Evolutionary conservation across 305 asterid genomes (phyloP).

Genomic region (Striga hermonthica): DNA sequence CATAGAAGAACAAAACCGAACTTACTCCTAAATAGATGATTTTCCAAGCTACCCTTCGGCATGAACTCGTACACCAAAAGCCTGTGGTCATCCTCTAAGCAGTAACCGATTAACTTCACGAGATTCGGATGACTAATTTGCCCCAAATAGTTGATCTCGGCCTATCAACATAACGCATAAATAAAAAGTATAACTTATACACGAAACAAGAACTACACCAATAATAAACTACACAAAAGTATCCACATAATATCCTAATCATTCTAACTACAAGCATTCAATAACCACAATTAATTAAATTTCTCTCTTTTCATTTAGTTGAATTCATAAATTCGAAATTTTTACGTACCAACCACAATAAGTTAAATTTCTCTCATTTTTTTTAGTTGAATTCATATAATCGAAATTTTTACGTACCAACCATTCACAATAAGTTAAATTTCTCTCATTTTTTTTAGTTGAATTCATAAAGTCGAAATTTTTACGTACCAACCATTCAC

Average conservation of each 20-base stretch:
- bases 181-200: neutral
- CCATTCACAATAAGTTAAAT: no score
- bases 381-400: no score
- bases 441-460: neutral
- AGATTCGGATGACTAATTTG: slow-evolving; percentile 82
- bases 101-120: slow-evolving; percentile 80
- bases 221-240: slow-evolving; percentile 11
- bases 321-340: no score
- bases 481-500: neutral
- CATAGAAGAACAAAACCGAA: slow-evolving; percentile 14
- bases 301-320: no score
- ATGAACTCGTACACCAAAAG: slow-evolving; percentile 87
- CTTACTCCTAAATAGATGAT: slow-evolving; percentile 90
- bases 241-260: no score
- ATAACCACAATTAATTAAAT: no score
- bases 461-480: no score
- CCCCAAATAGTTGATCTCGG: slow-evolving; percentile 88
- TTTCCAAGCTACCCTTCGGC: slow-evolving; percentile 98
- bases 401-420: no score
- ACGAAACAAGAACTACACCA: slow-evolving; percentile 44
- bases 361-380: no score
- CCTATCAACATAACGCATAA: slow-evolving; percentile 43
- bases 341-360: neutral
- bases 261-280: no score
- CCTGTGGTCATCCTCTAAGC: slow-evolving; percentile 88